Percentiles rank a stretch among this genome's conserved stretches.
Evolutionary conservation across 2,329 filamentous ascomycete genomes (phyloP).

Genomic region (Sarocladium kiliense): DNA sequence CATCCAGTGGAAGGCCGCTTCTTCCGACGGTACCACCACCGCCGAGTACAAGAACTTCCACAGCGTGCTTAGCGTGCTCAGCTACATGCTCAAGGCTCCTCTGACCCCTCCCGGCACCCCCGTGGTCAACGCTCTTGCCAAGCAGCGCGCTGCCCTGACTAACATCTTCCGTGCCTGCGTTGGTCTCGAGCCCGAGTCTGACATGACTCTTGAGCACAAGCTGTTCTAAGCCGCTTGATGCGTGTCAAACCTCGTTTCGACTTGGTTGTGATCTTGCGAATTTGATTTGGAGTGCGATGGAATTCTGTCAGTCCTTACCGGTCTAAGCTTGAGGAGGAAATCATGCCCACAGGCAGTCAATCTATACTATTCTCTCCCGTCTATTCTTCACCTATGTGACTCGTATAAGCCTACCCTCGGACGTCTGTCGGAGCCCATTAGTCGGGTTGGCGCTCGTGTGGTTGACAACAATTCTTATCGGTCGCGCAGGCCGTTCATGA

Average conservation of each 20-base stretch:
- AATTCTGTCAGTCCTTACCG: slow-evolving; percentile 7
- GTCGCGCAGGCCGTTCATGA: too few species aligned
- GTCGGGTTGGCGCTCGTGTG: too few species aligned
- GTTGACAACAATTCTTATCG: too few species aligned
- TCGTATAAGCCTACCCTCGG: background rate
- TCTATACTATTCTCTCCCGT: slow-evolving; percentile 8
- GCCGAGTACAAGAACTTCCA: slow-evolving; percentile 89
- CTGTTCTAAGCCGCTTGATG: too few species aligned
- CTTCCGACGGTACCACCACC: slow-evolving; percentile 43
- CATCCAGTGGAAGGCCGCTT: slow-evolving; percentile 77
- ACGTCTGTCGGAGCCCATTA: too few species aligned
- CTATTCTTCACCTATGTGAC: background rate
- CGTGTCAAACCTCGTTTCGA: background rate
- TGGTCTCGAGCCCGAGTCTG: slow-evolving; percentile 92
- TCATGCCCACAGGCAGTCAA: slow-evolving; percentile 3
- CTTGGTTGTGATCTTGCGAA: background rate
- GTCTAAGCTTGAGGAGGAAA: background rate
- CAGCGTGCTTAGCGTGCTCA: slow-evolving; percentile 91
- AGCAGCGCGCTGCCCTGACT: slow-evolving; percentile 89
- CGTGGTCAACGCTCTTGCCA: slow-evolving; percentile 90
- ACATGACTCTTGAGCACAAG: slow-evolving; percentile 99
- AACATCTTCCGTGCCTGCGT: slow-evolving; percentile 99
- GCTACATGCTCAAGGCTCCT: slow-evolving; percentile 98
- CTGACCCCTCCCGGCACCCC: slow-evolving; percentile 91
- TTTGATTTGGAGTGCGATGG: slow-evolving; percentile 4